Evolutionary conservation across 192 early-diverging fungal genomes (phyloP), one percentile per base, ranked within the genome.

Genomic region (Ambispora gerdemannii): DNA sequence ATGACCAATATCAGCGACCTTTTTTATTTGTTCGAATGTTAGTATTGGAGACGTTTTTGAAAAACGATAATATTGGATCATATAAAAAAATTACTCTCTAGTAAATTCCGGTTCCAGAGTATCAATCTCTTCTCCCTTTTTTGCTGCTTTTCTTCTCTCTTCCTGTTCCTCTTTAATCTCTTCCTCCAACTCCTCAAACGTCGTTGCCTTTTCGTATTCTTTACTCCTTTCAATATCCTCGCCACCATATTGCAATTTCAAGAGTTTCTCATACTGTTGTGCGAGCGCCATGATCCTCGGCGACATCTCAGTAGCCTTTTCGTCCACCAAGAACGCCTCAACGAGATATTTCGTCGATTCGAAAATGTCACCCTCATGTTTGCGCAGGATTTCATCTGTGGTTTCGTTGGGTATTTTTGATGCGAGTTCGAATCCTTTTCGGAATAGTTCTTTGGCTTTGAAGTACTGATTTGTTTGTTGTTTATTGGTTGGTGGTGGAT

Each of bases 221-320:
- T 38, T 24, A 27, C 28, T 58, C 19, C 36, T 58, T 32, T 59
- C 70, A 73, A 74, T 47, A 73, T 72, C 53, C 75, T 36, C n/a
- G 74, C 72, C 72, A 27, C 25, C 55, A 30, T 70, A 60, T 1
- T 15, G 56, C 13, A 60, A 49, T 60, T 70, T 70, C 22, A 60
- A 31, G 22, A 70, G 56, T 49, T 70, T 70, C 66, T 87, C 85
- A 31, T 84, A 87, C 72, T 87, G 85, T 65, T 87, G 83, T 25
- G 82, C 85, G 50, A 87, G 78, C 70, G 82, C 81, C 50, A 87
- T 76, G 20, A 87, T 81, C 30, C 85, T 74, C 50, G 83, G 80
- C 56, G 82, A 82, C 82, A 87, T 83, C 43, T 78, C 76, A 50
- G 82, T 81, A 30, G 83, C 85, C 73, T 84, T 84, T 56, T 87